phyloP scores from a whole-genome alignment of 768 basidiomycete species.

The Megacollybia marginata region DNA sequence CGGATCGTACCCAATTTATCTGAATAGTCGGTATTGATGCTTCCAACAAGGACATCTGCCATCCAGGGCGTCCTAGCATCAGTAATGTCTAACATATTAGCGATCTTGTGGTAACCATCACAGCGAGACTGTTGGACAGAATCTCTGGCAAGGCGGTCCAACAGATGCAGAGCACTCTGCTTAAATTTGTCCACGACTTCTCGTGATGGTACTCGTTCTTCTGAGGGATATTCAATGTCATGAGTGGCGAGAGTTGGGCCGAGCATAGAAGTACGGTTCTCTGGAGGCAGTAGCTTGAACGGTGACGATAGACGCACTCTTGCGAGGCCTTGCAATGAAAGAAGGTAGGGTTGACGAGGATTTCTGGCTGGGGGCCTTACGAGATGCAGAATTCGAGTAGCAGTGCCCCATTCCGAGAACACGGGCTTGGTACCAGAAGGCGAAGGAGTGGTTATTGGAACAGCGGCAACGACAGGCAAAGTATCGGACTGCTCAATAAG shows the following conservation, averaged over 20 bases:
- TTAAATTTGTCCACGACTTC: conserved; percentile 64
- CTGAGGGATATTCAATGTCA: conserved; percentile 41
- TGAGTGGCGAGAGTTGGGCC: conserved; percentile 26
- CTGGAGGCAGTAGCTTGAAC: conserved; percentile 18
- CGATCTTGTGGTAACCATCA: no score
- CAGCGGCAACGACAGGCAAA: conserved; percentile 62
- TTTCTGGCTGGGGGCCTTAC: conserved; percentile 51
- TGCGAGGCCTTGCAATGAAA: conserved; percentile 58
- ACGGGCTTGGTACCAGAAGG: conserved; percentile 13
- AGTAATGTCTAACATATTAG: no score
- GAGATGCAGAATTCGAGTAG: no score
- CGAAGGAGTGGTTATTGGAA: conserved; percentile 37
- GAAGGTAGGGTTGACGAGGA: conserved; percentile 52
- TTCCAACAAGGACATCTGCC: no score
- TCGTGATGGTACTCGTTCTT: conserved; percentile 37
- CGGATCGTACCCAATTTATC: conserved; percentile 61
- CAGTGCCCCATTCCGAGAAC: conserved; percentile 51
- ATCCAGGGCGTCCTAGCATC: no score
- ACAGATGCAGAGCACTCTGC: conserved; percentile 52
- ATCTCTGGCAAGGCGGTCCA: conserved; percentile 56
- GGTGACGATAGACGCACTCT: conserved; percentile 50
- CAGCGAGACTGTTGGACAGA: no score
- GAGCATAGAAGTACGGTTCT: conserved; percentile 13
- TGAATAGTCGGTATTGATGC: no score
- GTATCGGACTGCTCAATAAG: conserved; percentile 65